phyloP scores from a whole-genome alignment of 139 green algal genomes.

The Klebsormidium nitens region DNA sequence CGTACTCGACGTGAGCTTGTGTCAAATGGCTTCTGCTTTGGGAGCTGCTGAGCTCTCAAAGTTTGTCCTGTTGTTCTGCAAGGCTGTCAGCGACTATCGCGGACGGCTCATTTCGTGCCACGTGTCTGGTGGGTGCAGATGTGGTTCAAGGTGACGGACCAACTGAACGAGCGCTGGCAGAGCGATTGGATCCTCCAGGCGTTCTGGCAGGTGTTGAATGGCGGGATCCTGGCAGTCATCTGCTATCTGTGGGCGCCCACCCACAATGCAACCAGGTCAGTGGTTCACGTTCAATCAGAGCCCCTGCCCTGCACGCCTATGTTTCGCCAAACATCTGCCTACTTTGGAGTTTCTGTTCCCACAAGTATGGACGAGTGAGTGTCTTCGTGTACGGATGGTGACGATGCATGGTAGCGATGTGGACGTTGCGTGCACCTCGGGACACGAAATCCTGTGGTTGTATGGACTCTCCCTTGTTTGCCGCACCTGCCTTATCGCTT shows the following conservation, averaged over 20 bases:
- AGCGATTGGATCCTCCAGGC: constrained; percentile 50
- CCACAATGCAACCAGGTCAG: constrained; percentile 16
- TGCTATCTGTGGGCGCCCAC: constrained; percentile 47
- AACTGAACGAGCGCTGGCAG: constrained; percentile 56
- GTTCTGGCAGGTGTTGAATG: constrained; percentile 51
- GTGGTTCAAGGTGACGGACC: constrained; percentile 58
- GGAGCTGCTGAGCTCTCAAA: too few species aligned
- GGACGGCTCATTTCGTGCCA: too few species aligned
- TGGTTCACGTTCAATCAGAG: too few species aligned
- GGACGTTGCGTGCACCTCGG: neutral
- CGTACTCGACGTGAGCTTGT: too few species aligned
- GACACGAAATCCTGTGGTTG: neutral
- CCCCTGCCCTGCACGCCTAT: too few species aligned
- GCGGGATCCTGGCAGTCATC: constrained; percentile 41
- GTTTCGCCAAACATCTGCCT: too few species aligned
- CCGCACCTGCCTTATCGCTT: too few species aligned
- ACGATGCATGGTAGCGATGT: neutral
- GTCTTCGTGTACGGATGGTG: neutral
- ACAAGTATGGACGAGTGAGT: neutral
- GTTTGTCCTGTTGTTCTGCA: too few species aligned
- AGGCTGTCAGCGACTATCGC: too few species aligned
- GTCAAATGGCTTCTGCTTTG: too few species aligned
- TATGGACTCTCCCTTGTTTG: neutral
- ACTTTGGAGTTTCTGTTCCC: neutral
- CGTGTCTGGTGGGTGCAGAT: constrained; percentile 27